phyloP scores from a whole-genome alignment of 805 yeast genomes.

The Grigorovia jiainica region DNA sequence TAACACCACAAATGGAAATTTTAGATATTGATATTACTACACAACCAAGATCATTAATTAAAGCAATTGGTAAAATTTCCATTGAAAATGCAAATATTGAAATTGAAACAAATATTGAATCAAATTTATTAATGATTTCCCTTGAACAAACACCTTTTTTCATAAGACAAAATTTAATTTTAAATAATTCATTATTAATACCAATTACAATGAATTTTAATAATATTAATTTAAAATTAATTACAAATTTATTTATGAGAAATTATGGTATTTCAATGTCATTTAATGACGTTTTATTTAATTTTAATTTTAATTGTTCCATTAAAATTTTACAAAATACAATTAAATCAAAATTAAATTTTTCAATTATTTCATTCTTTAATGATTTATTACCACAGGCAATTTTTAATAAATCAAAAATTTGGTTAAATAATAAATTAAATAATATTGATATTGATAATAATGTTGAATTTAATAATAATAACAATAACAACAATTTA shows the following conservation, averaged over 20 bases:
- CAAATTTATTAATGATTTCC: constrained; percentile 24
- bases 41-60: constrained; percentile 25
- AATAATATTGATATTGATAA: background rate
- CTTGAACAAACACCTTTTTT: constrained; percentile 22
- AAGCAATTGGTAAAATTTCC: constrained; percentile 28
- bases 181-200: constrained; percentile 27
- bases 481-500: background rate
- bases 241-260: constrained; percentile 27
- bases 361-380: constrained; percentile 27
- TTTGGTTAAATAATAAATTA: constrained; percentile 18
- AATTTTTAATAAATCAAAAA: constrained; percentile 28
- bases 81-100: constrained; percentile 26
- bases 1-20: constrained; percentile 26
- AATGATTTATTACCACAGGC: constrained; percentile 28
- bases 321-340: constrained; percentile 27
- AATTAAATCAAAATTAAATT: constrained; percentile 27
- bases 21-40: constrained; percentile 26
- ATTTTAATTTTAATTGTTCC: constrained; percentile 30
- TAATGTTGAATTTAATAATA: background rate
- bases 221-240: constrained; percentile 27
- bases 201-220: constrained; percentile 29
- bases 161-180: constrained; percentile 25
- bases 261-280: constrained; percentile 27
- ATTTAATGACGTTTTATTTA: constrained; percentile 30
- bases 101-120: constrained; percentile 28